Evolutionary conservation across 2,329 filamentous ascomycete species (phyloP), one percentile per base, ranked within the genome.

Genomic region (Xylariaceae sp.): DNA sequence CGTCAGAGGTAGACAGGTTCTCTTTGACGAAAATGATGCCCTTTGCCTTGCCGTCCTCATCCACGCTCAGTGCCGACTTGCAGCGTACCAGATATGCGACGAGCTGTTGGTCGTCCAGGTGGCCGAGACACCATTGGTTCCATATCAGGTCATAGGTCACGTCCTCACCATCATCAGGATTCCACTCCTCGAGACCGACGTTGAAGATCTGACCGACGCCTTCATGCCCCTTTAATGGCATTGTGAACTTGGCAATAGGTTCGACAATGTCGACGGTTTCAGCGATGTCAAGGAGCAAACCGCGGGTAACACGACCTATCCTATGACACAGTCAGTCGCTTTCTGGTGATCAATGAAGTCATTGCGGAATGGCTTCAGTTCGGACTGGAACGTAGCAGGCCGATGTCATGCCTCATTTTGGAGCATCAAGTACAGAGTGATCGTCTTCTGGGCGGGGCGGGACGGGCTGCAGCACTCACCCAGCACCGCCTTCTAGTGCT

Each of bases 71-170:
- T 19, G 56, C 63, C 0, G 62, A 52, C 36, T 72, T 74, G 59
- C 87, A 87, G 19, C 78, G 71, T 42, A 66, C 53, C 13, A 96
- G 64, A 55, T 83, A 95, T 2, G 67, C 67, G 1, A 85, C 69
- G 3, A 96, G 60, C 60, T 94, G 81, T 7, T 64, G 65, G 59
- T 95, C 89, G 0, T 78, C 89, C 41, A 95, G 68, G 62, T 96
- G 85, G 18, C 87, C 85, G 7, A 91, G 64, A 63, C 89, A 96
- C 89, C 90, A 95, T 64, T 96, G 90, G 39, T 79, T 84, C 87
- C 88, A 95, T 46, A 96, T 81, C 34, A 95, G 63, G 59, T 90
- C 85, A 63, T 96, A 96, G 37, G 65, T 61, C 8, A 64, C 54
- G n/a, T 56, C 66, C 1, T 64, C 53, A 0, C 55, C 65, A 8